A percentile compares a stretch with the other conserved stretches of the same genome.
These are phyloP conservation scores for Gnomoniopsis sp. DNA, from an alignment of 2,329 filamentous ascomycete species.

Conservation along the genomic window DNA sequence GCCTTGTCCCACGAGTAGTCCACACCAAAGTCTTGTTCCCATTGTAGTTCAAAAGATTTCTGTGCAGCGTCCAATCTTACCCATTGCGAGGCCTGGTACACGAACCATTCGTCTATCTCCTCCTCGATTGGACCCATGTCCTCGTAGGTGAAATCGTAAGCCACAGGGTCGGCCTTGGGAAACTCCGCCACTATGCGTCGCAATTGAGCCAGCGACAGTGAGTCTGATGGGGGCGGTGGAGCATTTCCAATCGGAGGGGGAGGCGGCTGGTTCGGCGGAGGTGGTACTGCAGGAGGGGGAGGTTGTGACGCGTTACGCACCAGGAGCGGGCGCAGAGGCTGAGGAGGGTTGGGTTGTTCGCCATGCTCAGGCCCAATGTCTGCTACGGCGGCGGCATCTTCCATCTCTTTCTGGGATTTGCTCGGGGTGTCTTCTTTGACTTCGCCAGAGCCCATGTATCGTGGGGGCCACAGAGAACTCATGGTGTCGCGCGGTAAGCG, in stretches of 20 bases:
- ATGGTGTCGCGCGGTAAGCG: conserved; percentile 13
- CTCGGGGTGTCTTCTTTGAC: background rate
- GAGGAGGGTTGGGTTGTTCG: conserved; percentile 2
- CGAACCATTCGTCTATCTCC: conserved; percentile 97
- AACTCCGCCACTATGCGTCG: conserved; percentile 71
- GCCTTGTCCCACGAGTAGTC: conserved; percentile 64
- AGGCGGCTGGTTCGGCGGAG: conserved; percentile 22
- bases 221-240: conserved; percentile 52
- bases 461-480: conserved; percentile 21
- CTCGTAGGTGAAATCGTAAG: conserved; percentile 83
- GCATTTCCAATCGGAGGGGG: conserved; percentile 20
- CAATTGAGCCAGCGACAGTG: conserved; percentile 71
- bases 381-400: conserved; percentile 3
- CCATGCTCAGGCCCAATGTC: conserved; percentile 5
- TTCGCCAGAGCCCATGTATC: conserved; percentile 11
- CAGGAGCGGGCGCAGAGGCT: conserved; percentile 24
- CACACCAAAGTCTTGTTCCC: conserved; percentile 51
- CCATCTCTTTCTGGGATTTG: conserved; percentile 11
- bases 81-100: conserved; percentile 84
- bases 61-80: conserved; percentile 73
- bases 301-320: conserved; percentile 28
- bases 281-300: conserved; percentile 17
- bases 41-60: conserved; percentile 73
- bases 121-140: conserved; percentile 74
- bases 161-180: conserved; percentile 63